These are phyloP conservation scores for Rutstroemia sp. DNA, from an alignment of 2,329 filamentous ascomycete species.

Conservation along the genomic window DNA sequence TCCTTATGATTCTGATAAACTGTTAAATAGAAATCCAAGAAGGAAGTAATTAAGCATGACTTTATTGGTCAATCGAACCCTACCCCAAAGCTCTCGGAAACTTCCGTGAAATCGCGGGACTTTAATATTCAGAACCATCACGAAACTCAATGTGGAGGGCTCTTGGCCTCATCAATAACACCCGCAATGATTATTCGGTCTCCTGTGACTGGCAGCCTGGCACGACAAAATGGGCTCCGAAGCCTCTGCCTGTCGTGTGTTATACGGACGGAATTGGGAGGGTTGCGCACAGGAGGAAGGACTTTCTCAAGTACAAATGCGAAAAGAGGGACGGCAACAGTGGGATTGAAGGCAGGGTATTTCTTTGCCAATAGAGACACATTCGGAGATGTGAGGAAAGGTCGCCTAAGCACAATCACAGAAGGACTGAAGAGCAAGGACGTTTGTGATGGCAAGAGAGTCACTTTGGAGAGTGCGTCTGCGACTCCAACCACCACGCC, in stretches of 20 bases:
- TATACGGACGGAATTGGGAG: slow-evolving; percentile 5
- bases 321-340: slow-evolving; percentile 14
- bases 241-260: slow-evolving; percentile 6
- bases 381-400: slow-evolving; percentile 16
- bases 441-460: neutral
- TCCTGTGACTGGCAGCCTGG: neutral
- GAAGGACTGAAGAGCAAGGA: slow-evolving; percentile 14
- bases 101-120: slow-evolving; percentile 1
- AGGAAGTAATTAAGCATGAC: neutral
- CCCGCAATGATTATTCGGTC: slow-evolving; percentile 10
- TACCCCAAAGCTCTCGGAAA: slow-evolving; percentile 1
- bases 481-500: neutral
- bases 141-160: neutral
- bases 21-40: too few relatives aligned
- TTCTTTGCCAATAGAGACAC: slow-evolving; percentile 26
- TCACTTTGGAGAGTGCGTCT: neutral
- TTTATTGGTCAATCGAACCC: slow-evolving; percentile 1
- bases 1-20: neutral
- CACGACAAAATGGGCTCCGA: slow-evolving; percentile 1
- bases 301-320: slow-evolving; percentile 20
- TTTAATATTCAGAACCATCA: neutral
- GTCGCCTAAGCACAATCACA: slow-evolving; percentile 14
- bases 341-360: slow-evolving; percentile 22
- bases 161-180: slow-evolving; percentile 2
- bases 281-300: slow-evolving; percentile 11